Evolutionary conservation across 1,284 basidiomycete genomes (phyloP).

Genomic region (Pseudozyma tsukubaensis): DNA sequence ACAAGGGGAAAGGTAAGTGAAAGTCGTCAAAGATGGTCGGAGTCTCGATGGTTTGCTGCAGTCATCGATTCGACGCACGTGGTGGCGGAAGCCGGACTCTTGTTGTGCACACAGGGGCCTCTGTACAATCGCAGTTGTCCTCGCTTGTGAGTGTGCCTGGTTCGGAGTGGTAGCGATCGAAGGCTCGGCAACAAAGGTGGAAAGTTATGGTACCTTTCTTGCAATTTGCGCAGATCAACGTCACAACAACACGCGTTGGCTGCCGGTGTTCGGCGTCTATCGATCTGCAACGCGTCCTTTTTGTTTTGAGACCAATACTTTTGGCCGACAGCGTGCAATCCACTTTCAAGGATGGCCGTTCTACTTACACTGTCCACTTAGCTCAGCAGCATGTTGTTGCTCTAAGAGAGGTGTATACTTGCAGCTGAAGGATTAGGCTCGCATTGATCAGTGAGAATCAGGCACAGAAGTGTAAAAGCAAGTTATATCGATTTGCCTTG

Average conservation of each 20-base stretch:
- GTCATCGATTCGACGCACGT: slow-evolving; percentile 7
- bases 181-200: slow-evolving; percentile 12
- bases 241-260: slow-evolving; percentile 10
- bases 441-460: no score
- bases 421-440: no score
- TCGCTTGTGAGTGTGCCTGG: background rate
- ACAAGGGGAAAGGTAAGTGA: no score
- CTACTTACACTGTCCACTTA: no score
- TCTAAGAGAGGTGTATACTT: no score
- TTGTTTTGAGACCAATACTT: slow-evolving; percentile 6
- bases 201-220: slow-evolving; percentile 9
- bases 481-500: no score
- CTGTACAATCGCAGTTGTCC: background rate
- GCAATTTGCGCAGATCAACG: background rate
- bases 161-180: slow-evolving; percentile 18
- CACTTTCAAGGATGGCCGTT: no score
- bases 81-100: background rate
- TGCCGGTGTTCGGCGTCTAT: slow-evolving; percentile 6
- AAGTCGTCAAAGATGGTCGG: slow-evolving; percentile 3
- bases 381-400: no score
- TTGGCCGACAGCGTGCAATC: no score
- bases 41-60: slow-evolving; percentile 7
- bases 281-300: slow-evolving; percentile 13
- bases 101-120: slow-evolving; percentile 1
- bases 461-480: no score